Conservation (phyloP, 768 basidiomycete species). For the Lactifluus piperatus region DNA sequence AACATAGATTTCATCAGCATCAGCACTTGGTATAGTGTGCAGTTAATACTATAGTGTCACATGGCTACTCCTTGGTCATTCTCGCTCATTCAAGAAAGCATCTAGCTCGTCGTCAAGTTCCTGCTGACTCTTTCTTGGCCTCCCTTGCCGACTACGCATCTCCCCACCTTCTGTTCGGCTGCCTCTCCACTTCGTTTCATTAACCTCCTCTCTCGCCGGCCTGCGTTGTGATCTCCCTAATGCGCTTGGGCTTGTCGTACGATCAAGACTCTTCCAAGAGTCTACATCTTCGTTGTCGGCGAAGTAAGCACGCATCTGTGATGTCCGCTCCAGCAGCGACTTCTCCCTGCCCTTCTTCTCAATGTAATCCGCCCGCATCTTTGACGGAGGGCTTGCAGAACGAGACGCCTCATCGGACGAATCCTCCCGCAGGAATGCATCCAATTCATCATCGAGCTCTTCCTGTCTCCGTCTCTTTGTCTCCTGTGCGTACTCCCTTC, state of each 20-base stretch:
- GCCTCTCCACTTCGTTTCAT: neutral
- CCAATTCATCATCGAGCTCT: constrained; percentile 57
- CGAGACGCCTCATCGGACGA: constrained; percentile 22
- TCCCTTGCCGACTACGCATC: constrained; percentile 27
- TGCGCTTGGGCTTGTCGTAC: constrained; percentile 24
- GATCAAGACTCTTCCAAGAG: constrained; percentile 32
- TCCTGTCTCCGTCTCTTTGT: constrained; percentile 30
- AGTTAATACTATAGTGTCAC: too few species aligned
- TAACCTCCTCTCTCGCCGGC: constrained; percentile 14
- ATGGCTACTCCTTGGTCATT: neutral
- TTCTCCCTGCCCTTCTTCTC: constrained; percentile 29
- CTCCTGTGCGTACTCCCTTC: constrained; percentile 16
- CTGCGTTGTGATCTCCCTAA: constrained; percentile 19
- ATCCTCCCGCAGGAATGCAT: constrained; percentile 53
- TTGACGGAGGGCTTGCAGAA: constrained; percentile 38
- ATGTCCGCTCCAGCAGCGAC: constrained; percentile 51
- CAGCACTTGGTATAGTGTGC: too few species aligned
- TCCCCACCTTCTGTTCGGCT: constrained; percentile 20
- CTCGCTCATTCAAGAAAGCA: constrained; percentile 50
- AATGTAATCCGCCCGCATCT: constrained; percentile 62
- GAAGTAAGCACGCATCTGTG: constrained; percentile 34
- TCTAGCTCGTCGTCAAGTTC: constrained; percentile 81
- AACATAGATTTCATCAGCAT: too few species aligned
- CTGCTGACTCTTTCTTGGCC: constrained; percentile 52
- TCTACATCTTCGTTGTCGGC: constrained; percentile 23